Percentiles rank a stretch among this genome's conserved stretches.
Conservation (phyloP, 495 filamentous ascomycete species). For the Penicillium diatomitis region DNA sequence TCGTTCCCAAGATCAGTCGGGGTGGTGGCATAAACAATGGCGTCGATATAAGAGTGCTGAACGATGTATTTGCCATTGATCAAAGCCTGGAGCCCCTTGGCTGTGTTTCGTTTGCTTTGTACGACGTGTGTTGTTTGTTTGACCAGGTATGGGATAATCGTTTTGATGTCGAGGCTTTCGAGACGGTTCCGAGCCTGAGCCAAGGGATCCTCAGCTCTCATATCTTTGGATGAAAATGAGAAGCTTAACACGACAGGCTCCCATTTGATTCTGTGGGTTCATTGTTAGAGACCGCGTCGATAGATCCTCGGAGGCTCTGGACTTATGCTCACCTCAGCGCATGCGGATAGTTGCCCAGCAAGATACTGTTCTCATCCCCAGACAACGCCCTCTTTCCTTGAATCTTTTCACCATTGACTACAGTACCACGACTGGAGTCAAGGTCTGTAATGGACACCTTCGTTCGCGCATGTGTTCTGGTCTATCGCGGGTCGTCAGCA, state of each 20-base stretch:
- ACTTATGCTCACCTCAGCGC: slow-evolving; percentile 30
- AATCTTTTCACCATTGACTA: slow-evolving; percentile 62
- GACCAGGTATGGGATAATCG: slow-evolving; percentile 58
- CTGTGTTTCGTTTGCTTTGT: slow-evolving; percentile 79
- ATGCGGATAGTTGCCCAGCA: slow-evolving; percentile 55
- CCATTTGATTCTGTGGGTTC: slow-evolving; percentile 55
- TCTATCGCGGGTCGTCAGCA: slow-evolving; percentile 21
- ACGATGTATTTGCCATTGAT: slow-evolving; percentile 79
- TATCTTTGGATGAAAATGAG: slow-evolving; percentile 67
- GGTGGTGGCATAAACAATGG: slow-evolving; percentile 58
- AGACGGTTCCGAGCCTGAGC: slow-evolving; percentile 51
- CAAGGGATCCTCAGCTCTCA: slow-evolving; percentile 58
- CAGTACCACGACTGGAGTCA: slow-evolving; percentile 70
- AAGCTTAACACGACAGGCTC: slow-evolving; percentile 71
- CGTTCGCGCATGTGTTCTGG: slow-evolving; percentile 50
- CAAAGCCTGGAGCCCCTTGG: slow-evolving; percentile 79
- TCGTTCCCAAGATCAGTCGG: slow-evolving; percentile 43
- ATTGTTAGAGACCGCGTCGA: too few species aligned
- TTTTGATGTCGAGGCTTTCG: slow-evolving; percentile 81
- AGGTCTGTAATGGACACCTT: slow-evolving; percentile 57
- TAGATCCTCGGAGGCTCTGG: too few species aligned
- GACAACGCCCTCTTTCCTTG: slow-evolving; percentile 42
- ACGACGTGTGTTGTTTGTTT: slow-evolving; percentile 78
- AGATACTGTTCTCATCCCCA: slow-evolving; percentile 52
- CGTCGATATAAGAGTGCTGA: slow-evolving; percentile 62